phyloP scores from a whole-genome alignment of 2,329 filamentous ascomycete genomes.

The Sclerotinia minor region DNA sequence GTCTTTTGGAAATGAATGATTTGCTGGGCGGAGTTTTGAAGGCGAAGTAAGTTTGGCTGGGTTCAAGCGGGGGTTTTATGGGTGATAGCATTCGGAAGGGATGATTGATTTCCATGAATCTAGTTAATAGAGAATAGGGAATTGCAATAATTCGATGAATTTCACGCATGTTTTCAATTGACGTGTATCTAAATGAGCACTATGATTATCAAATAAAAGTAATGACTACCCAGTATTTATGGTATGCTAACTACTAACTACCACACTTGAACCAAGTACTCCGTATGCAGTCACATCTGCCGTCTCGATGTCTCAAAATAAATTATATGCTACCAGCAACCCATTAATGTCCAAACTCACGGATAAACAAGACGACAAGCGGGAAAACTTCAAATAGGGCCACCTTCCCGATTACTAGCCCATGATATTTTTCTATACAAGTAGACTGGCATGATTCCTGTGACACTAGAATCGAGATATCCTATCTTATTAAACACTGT shows the following conservation, averaged over 20 bases:
- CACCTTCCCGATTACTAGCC: accelerated
- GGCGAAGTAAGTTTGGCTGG: background rate
- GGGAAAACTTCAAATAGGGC: background rate
- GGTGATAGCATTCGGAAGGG: background rate
- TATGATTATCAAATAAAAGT: background rate
- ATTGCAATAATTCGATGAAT: background rate
- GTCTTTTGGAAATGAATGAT: background rate
- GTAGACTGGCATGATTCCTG: background rate
- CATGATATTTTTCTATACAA: background rate
- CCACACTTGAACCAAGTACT: background rate
- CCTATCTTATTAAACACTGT: too few relatives aligned
- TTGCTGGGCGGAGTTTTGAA: background rate
- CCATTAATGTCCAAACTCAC: background rate
- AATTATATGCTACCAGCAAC: accelerated
- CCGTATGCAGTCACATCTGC: background rate
- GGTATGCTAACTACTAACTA: background rate
- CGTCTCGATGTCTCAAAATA: background rate
- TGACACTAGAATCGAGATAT: background rate
- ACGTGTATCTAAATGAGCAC: too few relatives aligned
- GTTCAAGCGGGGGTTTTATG: too few relatives aligned
- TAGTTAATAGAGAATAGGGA: background rate
- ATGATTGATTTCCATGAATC: background rate
- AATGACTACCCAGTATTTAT: too few relatives aligned
- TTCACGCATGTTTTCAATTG: background rate
- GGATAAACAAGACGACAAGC: too few relatives aligned